phyloP scores from a whole-genome alignment of 257 asterid species.

The Lavandula angustifolia region DNA sequence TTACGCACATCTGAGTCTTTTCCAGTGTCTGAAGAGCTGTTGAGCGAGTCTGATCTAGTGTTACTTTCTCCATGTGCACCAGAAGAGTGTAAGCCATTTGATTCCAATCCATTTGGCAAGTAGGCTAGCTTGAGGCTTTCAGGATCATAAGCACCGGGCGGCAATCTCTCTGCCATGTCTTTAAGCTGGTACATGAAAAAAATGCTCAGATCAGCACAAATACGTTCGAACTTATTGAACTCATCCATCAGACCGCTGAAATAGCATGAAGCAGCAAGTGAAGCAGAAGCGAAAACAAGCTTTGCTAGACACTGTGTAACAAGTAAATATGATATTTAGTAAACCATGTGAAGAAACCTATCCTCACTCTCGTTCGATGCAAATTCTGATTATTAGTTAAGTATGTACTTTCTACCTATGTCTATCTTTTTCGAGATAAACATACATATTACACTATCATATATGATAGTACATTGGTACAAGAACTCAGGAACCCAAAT shows the following conservation, averaged over 20 bases:
- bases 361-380: neutral
- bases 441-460: neutral
- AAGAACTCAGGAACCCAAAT: neutral
- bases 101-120: conserved; percentile 67
- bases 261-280: conserved; percentile 1
- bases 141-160: conserved; percentile 74
- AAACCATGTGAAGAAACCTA: neutral
- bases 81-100: conserved; percentile 47
- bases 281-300: neutral
- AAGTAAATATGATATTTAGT: neutral
- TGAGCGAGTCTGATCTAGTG: conserved; percentile 46
- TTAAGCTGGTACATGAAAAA: conserved; percentile 60
- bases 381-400: neutral
- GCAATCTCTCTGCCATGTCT: conserved; percentile 92
- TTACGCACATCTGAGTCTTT: conserved; percentile 41
- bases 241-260: neutral
- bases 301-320: neutral
- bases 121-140: conserved; percentile 64
- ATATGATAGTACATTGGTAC: neutral
- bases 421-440: neutral
- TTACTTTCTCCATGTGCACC: conserved; percentile 55
- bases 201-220: conserved; percentile 18
- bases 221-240: neutral
- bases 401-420: neutral
- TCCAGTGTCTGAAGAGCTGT: conserved; percentile 47